Evolutionary conservation across 83 land plant genomes (phyloP), one percentile per base, ranked within the genome.

Genomic region (Picea mariana): DNA sequence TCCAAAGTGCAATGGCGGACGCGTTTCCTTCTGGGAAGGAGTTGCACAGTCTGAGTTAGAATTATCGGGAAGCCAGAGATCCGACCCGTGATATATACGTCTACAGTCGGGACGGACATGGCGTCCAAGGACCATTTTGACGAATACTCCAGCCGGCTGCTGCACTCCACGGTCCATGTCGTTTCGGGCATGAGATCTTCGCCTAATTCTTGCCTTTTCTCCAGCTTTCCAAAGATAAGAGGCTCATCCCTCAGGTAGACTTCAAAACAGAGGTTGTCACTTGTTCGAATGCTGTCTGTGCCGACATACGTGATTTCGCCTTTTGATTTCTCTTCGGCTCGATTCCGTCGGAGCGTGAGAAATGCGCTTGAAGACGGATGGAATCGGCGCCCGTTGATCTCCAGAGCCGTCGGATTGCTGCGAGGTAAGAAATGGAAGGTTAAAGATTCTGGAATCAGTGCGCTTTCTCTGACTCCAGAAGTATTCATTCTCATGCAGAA

Each of bases 361-460:
- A 73, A 73, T 40, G 77, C 58, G 77, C 77, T 42, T 7, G 44
- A 73, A 4, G 77, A 73, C 21, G 77, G 77, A 21, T 73, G 77
- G 77, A 73, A 20, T 42, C 58, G 58, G 23, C 77, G 77, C 11
- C 15, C 77, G 5, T 73, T 73, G 77, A 73, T 40, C 26, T 73
- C 77, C 13, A 73, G 15, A 4, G 77, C 58, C 26, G 1, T 3
- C 0, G 55, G 5, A 73, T 73, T 73, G 77, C 21, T 17, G 77
- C 77, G 58, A 9, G 77, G 77, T 73, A 42, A 42, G 77, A 47
- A 73, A 44, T 73, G 77, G 0, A 73, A 21, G 77, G 77, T 44
- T 44, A 73, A 47, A 73, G 77, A 73, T 44, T 73, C 55, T 0
- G 77, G 77, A 73, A 47, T 23, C 0, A 9, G 49, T 4, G 44